A percentile compares a stretch with the other conserved stretches of the same genome.
These are phyloP conservation scores for Colletotrichum coccodes DNA, from an alignment of 2,329 filamentous ascomycete species.

Conservation along the genomic window DNA sequence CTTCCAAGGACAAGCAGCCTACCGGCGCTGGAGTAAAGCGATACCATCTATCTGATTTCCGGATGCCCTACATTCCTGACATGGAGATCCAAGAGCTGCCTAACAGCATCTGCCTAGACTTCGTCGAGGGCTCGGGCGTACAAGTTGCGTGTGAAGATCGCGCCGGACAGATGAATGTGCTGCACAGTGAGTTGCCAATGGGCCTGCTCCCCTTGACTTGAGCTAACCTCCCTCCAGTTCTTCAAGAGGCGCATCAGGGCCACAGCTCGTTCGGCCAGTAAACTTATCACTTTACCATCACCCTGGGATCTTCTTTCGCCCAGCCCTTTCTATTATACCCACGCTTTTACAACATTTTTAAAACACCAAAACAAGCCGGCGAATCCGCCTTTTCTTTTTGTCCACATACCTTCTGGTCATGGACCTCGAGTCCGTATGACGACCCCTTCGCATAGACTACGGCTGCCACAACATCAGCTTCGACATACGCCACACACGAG, in stretches of 20 bases:
- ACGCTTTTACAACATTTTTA: neutral
- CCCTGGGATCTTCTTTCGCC: neutral
- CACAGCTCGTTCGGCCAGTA: conserved; percentile 46
- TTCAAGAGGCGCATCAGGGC: conserved; percentile 52
- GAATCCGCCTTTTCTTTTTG: conserved; percentile 28
- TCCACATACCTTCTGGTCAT: conserved; percentile 25
- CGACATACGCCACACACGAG: neutral
- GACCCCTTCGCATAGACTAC: conserved; percentile 2
- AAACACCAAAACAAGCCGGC: neutral
- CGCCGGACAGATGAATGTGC: conserved; percentile 63
- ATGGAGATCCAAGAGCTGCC: conserved; percentile 93
- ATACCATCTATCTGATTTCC: conserved; percentile 89
- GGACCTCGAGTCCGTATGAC: neutral
- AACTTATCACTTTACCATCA: neutral
- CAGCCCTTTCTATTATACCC: conserved; percentile 28
- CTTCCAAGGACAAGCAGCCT: conserved; percentile 65
- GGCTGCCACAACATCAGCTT: neutral
- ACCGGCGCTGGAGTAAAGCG: conserved; percentile 68
- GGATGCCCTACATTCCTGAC: conserved; percentile 82
- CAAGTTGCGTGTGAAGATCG: conserved; percentile 74
- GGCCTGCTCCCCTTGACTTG: neutral
- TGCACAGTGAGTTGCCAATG: conserved; percentile 58
- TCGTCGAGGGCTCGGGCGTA: conserved; percentile 68
- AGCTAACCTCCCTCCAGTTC: conserved; percentile 47
- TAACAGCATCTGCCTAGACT: conserved; percentile 77